phyloP scores from a whole-genome alignment of 2,329 filamentous ascomycete genomes.

The Endothia cerciana region DNA sequence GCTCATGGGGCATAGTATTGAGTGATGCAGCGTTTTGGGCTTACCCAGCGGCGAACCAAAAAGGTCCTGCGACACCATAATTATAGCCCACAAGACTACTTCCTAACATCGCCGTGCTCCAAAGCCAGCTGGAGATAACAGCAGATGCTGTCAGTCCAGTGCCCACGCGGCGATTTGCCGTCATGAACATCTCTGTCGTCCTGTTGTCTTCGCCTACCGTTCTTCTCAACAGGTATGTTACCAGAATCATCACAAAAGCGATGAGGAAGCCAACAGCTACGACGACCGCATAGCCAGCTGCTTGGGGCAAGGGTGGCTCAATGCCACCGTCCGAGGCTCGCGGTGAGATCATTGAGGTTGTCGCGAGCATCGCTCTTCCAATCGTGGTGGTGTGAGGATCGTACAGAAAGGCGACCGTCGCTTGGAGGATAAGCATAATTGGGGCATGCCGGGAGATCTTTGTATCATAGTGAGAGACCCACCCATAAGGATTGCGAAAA shows the following conservation, averaged over 20 bases:
- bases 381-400: background rate
- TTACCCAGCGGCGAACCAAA: slow-evolving; percentile 58
- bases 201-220: slow-evolving; percentile 23
- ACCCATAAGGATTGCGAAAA: background rate
- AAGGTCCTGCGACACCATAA: slow-evolving; percentile 58
- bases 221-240: slow-evolving; percentile 18
- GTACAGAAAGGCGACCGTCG: background rate
- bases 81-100: slow-evolving; percentile 55
- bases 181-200: slow-evolving; percentile 27
- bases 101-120: slow-evolving; percentile 56
- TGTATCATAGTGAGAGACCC: background rate
- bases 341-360: background rate
- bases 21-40: background rate
- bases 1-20: background rate
- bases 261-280: slow-evolving; percentile 24
- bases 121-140: slow-evolving; percentile 59
- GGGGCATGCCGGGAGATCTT: background rate
- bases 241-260: slow-evolving; percentile 24
- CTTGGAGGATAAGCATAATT: background rate
- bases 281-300: slow-evolving; percentile 26
- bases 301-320: slow-evolving; percentile 23
- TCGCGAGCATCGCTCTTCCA: background rate
- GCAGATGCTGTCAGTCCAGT: slow-evolving; percentile 57
- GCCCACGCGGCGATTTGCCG: slow-evolving; percentile 53
- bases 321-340: slow-evolving; percentile 14